phyloP scores from a whole-genome alignment of 495 filamentous ascomycete genomes.

The Talaromyces borbonicus region DNA sequence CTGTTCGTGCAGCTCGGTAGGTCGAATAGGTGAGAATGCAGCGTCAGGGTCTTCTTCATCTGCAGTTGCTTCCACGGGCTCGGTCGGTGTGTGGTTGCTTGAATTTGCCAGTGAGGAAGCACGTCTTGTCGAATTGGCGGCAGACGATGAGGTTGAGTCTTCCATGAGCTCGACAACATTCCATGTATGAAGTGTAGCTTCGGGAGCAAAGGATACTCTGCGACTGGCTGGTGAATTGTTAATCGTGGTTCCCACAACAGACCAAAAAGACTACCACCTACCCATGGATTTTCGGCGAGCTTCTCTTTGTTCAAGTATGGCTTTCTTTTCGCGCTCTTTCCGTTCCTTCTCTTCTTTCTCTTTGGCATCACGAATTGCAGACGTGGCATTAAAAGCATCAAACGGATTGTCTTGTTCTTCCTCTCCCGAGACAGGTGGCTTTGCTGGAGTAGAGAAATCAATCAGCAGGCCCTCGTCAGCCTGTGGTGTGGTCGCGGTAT shows the following conservation, averaged over 20 bases:
- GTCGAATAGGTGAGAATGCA: conserved; percentile 53
- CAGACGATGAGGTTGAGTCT: conserved; percentile 77
- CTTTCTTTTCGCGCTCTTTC: conserved; percentile 51
- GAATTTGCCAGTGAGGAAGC: conserved; percentile 50
- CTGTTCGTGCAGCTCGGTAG: conserved; percentile 51
- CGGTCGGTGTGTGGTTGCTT: conserved; percentile 35
- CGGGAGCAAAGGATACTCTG: conserved; percentile 92
- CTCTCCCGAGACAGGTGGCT: conserved; percentile 17
- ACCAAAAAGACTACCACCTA: conserved; percentile 14
- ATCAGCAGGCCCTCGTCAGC: conserved; percentile 31
- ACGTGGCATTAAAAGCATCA: conserved; percentile 43
- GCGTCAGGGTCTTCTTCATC: conserved; percentile 53
- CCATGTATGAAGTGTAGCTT: conserved; percentile 96
- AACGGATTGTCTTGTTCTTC: conserved; percentile 46
- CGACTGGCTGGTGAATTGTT: conserved; percentile 54
- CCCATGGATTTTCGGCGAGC: conserved; percentile 82
- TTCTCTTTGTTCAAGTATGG: conserved; percentile 64
- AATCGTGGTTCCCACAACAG: conserved; percentile 11
- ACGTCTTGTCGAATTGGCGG: conserved; percentile 60
- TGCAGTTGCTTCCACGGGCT: conserved; percentile 48
- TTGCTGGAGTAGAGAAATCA: conserved; percentile 38
- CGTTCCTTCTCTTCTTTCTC: conserved; percentile 67
- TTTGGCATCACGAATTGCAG: conserved; percentile 48
- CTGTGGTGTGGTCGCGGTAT: conserved; percentile 8
- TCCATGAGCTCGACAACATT: conserved; percentile 85